phyloP scores from a whole-genome alignment of 2,329 filamentous ascomycete species.

The Aspergillus glaucus region DNA sequence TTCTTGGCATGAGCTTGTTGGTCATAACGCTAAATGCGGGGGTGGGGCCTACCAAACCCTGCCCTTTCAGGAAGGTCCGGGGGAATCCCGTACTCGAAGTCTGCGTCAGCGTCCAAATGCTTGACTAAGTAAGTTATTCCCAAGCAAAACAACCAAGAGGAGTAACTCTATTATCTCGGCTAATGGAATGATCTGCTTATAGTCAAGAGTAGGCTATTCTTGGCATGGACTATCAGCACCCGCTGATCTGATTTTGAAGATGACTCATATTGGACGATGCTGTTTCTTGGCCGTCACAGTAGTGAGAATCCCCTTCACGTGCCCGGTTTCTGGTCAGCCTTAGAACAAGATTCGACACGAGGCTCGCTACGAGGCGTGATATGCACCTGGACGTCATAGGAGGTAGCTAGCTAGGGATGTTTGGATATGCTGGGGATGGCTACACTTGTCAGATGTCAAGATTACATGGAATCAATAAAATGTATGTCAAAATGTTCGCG shows the following conservation, averaged over 20 bases:
- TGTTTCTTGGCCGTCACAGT: neutral
- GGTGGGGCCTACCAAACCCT: neutral
- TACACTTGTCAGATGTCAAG: too few species aligned
- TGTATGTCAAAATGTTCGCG: too few species aligned
- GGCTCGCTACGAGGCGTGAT: neutral
- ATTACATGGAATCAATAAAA: too few species aligned
- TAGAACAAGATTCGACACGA: neutral
- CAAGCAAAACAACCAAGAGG: neutral
- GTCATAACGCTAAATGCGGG: neutral
- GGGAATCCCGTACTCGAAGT: neutral
- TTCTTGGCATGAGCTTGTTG: neutral
- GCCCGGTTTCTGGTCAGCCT: neutral
- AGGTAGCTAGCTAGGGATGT: too few species aligned
- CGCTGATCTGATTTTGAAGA: neutral
- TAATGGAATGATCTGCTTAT: neutral
- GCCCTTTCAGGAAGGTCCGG: neutral
- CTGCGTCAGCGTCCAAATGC: neutral
- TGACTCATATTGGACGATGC: neutral
- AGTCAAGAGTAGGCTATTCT: neutral
- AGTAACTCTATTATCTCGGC: neutral
- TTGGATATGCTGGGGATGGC: too few species aligned
- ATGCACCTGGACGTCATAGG: neutral
- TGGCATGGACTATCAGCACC: neutral
- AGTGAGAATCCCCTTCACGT: neutral
- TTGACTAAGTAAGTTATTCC: neutral